Conservation (phyloP, 768 basidiomycete genomes). For the Kwoniella bestiolae region DNA sequence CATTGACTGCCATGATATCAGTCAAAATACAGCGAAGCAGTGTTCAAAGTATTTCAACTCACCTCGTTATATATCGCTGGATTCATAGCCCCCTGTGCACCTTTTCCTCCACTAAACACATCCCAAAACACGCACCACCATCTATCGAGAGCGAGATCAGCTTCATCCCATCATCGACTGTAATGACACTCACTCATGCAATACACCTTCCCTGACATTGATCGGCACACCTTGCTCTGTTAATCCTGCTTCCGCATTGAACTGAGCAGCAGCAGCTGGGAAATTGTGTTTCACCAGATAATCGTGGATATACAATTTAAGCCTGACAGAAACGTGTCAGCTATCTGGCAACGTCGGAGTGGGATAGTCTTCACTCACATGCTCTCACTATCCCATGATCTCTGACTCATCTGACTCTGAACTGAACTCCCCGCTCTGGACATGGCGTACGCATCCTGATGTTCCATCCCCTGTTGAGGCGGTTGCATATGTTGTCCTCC, state of each 20-base stretch:
- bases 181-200: conserved; percentile 55
- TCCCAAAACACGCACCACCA: conserved; percentile 58
- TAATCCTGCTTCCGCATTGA: conserved; percentile 52
- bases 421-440: conserved; percentile 37
- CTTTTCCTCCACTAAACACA: conserved; percentile 51
- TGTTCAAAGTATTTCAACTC: conserved; percentile 8
- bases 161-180: background rate
- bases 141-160: conserved; percentile 20
- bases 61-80: conserved; percentile 52
- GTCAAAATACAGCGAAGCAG: background rate
- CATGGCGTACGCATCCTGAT: conserved; percentile 39
- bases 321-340: conserved; percentile 32
- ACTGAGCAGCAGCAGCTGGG: conserved; percentile 47
- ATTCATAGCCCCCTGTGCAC: conserved; percentile 38
- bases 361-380: conserved; percentile 30
- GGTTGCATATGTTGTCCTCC: conserved; percentile 20
- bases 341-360: background rate
- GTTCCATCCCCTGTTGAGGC: conserved; percentile 21
- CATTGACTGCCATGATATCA: conserved; percentile 40
- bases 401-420: conserved; percentile 22
- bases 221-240: conserved; percentile 54
- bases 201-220: conserved; percentile 56
- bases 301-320: conserved; percentile 58
- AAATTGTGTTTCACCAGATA: conserved; percentile 57
- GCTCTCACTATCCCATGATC: conserved; percentile 38